These are phyloP conservation scores for Cutaneotrichosporon cyanovorans DNA, from an alignment of 1,284 basidiomycete species.

Conservation along the genomic window DNA sequence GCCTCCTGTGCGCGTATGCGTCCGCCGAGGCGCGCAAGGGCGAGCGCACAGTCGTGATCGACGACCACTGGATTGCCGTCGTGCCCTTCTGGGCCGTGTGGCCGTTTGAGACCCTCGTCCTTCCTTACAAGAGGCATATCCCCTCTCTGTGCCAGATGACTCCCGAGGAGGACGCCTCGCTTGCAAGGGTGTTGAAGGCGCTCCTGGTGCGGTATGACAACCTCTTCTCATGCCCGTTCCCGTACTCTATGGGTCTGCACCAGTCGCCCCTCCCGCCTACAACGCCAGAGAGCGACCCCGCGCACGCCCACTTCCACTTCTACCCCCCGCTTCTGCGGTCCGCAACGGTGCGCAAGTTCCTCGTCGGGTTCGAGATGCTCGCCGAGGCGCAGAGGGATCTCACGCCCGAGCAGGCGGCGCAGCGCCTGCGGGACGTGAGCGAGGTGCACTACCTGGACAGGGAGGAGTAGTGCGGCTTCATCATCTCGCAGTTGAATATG, in stretches of 20 bases:
- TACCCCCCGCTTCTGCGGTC: slow-evolving; percentile 78
- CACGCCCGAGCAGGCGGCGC: slow-evolving; percentile 81
- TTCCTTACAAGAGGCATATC: slow-evolving; percentile 71
- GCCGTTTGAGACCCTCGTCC: slow-evolving; percentile 84
- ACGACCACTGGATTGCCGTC: slow-evolving; percentile 71
- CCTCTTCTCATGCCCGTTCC: slow-evolving; percentile 76
- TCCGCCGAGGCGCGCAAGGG: slow-evolving; percentile 58
- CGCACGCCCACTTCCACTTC: slow-evolving; percentile 85
- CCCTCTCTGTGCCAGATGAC: slow-evolving; percentile 60
- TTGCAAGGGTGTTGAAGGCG: slow-evolving; percentile 60
- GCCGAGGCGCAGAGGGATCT: slow-evolving; percentile 85
- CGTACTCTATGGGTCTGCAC: slow-evolving; percentile 94
- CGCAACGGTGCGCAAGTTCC: slow-evolving; percentile 77
- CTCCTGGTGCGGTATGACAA: slow-evolving; percentile 77
- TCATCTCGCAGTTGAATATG: too few species aligned
- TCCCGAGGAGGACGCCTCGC: slow-evolving; percentile 54
- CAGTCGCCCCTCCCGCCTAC: slow-evolving; percentile 56
- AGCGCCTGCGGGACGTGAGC: slow-evolving; percentile 53
- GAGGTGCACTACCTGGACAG: slow-evolving; percentile 52
- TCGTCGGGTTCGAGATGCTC: slow-evolving; percentile 92
- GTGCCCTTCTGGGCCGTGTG: slow-evolving; percentile 96
- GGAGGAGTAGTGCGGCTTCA: too few species aligned
- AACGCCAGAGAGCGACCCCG: slow-evolving; percentile 42
- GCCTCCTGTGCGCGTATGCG: slow-evolving; percentile 78
- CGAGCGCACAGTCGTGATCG: slow-evolving; percentile 58